Evolutionary conservation across 2,329 filamentous ascomycete genomes (phyloP).

Genomic region (Aspergillus sp.): DNA sequence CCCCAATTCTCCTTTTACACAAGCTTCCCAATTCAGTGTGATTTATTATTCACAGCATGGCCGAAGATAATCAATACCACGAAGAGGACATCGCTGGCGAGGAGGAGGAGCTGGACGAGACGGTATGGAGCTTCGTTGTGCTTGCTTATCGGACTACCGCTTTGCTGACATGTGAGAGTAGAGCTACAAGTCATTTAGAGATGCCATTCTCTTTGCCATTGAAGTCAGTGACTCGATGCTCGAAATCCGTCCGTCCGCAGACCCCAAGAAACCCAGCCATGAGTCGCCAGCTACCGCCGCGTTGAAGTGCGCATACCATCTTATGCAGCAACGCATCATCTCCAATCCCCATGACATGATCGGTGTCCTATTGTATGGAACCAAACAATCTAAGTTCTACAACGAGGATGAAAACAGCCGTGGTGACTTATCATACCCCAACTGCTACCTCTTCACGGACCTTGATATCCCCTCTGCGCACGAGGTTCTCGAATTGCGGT

Average conservation of each 20-base stretch:
- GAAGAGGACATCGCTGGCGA: slow-evolving; percentile 46
- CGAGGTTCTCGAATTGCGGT: slow-evolving; percentile 78
- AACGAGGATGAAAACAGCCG: slow-evolving; percentile 61
- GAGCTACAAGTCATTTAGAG: slow-evolving; percentile 89
- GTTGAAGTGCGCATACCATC: slow-evolving; percentile 86
- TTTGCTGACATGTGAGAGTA: slow-evolving; percentile 36
- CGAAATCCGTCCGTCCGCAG: slow-evolving; percentile 59
- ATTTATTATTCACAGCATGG: slow-evolving; percentile 27
- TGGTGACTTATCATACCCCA: slow-evolving; percentile 69
- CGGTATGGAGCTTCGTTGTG: slow-evolving; percentile 27
- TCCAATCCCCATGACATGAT: slow-evolving; percentile 97
- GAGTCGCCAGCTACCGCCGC: slow-evolving; percentile 81
- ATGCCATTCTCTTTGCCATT: slow-evolving; percentile 97
- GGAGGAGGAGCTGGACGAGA: slow-evolving; percentile 49
- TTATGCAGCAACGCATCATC: slow-evolving; percentile 99
- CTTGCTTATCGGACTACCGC: neutral
- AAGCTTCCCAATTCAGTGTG: neutral
- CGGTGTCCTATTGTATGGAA: slow-evolving; percentile 89
- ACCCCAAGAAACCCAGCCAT: slow-evolving; percentile 72
- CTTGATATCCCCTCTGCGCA: slow-evolving; percentile 82
- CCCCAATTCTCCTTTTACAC: neutral
- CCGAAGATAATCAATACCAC: slow-evolving; percentile 35
- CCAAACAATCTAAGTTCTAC: slow-evolving; percentile 76
- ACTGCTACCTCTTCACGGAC: slow-evolving; percentile 89
- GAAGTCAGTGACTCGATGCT: slow-evolving; percentile 90